phyloP scores from a whole-genome alignment of 371 early-diverging fungal species.

The Blakeslea trispora region DNA sequence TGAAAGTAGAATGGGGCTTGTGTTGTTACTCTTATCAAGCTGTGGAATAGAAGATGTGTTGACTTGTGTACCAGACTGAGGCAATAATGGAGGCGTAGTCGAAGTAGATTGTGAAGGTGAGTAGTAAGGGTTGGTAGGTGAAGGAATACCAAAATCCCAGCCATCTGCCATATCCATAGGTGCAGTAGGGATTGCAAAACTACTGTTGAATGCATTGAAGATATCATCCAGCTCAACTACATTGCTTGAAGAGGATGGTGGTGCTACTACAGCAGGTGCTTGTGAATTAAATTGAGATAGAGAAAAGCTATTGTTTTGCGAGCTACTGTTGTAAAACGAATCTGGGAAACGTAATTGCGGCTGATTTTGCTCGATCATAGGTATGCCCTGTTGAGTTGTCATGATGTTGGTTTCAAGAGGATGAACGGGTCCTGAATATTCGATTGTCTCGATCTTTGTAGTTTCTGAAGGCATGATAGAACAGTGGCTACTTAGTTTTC shows the following conservation, averaged over 20 bases:
- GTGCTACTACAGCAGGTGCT: too few species aligned
- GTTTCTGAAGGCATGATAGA: conserved; percentile 14
- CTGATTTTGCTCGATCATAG: too few species aligned
- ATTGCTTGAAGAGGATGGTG: too few species aligned
- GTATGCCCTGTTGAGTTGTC: too few species aligned
- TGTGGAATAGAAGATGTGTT: too few species aligned
- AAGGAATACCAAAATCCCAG: conserved; percentile 31
- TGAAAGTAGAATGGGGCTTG: conserved; percentile 9
- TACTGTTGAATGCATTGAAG: conserved; percentile 17
- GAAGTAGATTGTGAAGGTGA: conserved; percentile 13
- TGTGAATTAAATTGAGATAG: conserved; percentile 18
- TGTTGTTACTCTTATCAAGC: conserved; percentile 14
- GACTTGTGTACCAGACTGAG: too few species aligned
- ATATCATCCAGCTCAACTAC: conserved; percentile 29
- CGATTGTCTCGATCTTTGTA: background rate
- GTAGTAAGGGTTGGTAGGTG: conserved; percentile 27
- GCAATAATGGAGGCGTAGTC: conserved; percentile 5
- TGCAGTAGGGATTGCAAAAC: background rate
- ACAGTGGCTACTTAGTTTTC: conserved; percentile 35
- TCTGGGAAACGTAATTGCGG: background rate
- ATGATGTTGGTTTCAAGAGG: too few species aligned
- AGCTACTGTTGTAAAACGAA: conserved; percentile 1
- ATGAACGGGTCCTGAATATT: too few species aligned
- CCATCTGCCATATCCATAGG: conserved; percentile 23
- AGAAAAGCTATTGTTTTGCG: conserved; percentile 13